Conservation (phyloP, 2,329 filamentous ascomycete genomes). For the Gremmenia infestans region DNA sequence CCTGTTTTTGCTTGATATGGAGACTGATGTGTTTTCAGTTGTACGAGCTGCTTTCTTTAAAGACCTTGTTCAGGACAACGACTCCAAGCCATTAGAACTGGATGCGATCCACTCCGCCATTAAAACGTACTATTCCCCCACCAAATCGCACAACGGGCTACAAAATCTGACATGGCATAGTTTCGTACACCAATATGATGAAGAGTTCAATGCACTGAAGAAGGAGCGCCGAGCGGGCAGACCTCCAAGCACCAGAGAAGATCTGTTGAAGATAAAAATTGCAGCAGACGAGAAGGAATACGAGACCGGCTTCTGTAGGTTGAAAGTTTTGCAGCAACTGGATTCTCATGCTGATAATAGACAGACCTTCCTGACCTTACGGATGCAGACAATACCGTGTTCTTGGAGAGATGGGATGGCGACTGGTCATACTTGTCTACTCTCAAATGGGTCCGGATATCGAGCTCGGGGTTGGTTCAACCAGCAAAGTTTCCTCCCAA, state of each 20-base stretch:
- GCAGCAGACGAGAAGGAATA: constrained; percentile 73
- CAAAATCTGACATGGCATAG: constrained; percentile 36
- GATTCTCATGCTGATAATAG: constrained; percentile 11
- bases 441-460: constrained; percentile 72
- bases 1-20: neutral
- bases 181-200: constrained; percentile 64
- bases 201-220: constrained; percentile 62
- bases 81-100: constrained; percentile 45
- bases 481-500: constrained; percentile 77
- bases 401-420: constrained; percentile 72
- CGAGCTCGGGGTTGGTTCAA: constrained; percentile 57
- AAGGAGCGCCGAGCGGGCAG: constrained; percentile 71
- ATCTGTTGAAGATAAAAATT: constrained; percentile 68
- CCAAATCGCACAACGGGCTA: constrained; percentile 27
- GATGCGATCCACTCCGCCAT: constrained; percentile 58
- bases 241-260: constrained; percentile 72
- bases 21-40: constrained; percentile 40
- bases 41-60: constrained; percentile 69
- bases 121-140: constrained; percentile 46
- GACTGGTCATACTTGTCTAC: constrained; percentile 76
- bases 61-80: constrained; percentile 52
- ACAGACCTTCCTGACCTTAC: constrained; percentile 71
- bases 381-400: constrained; percentile 57
- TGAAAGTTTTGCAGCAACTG: neutral
- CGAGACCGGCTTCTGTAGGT: constrained; percentile 72